These are phyloP conservation scores for Dendrobium officinale DNA, from an alignment of 106 monocot species.

Conservation along the genomic window DNA sequence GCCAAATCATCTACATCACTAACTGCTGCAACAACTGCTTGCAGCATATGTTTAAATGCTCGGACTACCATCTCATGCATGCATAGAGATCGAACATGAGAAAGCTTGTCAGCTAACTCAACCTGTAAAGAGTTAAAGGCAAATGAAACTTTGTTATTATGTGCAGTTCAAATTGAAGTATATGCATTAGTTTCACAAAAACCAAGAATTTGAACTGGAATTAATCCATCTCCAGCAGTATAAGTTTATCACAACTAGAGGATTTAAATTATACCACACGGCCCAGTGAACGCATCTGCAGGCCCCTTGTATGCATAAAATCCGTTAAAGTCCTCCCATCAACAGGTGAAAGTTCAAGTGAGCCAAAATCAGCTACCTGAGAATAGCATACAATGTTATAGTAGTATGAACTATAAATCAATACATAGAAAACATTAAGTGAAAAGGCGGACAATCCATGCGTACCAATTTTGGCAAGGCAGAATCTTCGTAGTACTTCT, in stretches of 20 bases:
- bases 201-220: not conserved
- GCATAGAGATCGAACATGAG: constrained; percentile 90
- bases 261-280: constrained; percentile 43
- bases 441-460: not conserved
- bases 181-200: not conserved
- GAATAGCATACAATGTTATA: not conserved
- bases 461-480: constrained; percentile 86
- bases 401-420: not conserved
- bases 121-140: constrained; percentile 36
- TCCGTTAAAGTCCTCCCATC: constrained; percentile 96
- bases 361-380: constrained; percentile 95
- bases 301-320: constrained; percentile 95
- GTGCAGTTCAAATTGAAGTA: too few species aligned
- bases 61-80: constrained; percentile 91
- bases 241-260: not conserved
- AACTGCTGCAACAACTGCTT: constrained; percentile 78
- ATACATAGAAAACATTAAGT: not conserved
- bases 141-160: not conserved
- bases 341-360: constrained; percentile 94
- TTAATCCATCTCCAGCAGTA: not conserved
- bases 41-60: constrained; percentile 85
- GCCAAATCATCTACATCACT: constrained; percentile 52
- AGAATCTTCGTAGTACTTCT: constrained; percentile 74
- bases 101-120: constrained; percentile 89
- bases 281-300: constrained; percentile 88